phyloP scores from a whole-genome alignment of 2,329 filamentous ascomycete species.

The Alternaria incomplexa region DNA sequence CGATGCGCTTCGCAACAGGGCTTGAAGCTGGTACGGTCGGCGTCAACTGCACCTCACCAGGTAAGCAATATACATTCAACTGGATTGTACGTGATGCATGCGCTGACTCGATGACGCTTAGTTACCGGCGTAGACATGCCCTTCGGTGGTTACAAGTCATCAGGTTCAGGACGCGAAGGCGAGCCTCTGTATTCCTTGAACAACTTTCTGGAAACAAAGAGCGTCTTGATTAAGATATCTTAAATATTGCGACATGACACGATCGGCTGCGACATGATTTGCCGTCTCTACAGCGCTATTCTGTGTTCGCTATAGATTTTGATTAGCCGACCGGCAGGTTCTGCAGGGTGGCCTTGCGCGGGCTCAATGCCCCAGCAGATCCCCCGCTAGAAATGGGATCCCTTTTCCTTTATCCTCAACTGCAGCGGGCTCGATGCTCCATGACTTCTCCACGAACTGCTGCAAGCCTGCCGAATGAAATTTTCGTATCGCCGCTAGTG shows the following conservation, averaged over 20 bases:
- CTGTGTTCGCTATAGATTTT: conserved; percentile 8
- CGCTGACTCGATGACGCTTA: neutral
- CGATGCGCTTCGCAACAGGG: conserved; percentile 49
- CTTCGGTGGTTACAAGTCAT: conserved; percentile 51
- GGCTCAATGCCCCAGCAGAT: conserved; percentile 10
- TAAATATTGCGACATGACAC: conserved; percentile 13
- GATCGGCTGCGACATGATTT: conserved; percentile 4
- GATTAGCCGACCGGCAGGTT: conserved; percentile 20
- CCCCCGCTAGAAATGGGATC: conserved; percentile 18
- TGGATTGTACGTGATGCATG: neutral
- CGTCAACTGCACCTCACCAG: conserved; percentile 50
- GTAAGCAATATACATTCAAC: conserved; percentile 4
- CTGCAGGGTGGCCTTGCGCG: conserved; percentile 17
- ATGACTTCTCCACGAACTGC: conserved; percentile 16
- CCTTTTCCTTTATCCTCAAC: conserved; percentile 14
- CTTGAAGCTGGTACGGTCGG: conserved; percentile 51
- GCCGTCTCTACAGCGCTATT: conserved; percentile 7
- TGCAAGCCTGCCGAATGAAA: conserved; percentile 28
- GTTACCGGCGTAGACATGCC: conserved; percentile 42
- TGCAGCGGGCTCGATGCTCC: conserved; percentile 15
- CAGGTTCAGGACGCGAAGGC: conserved; percentile 46
- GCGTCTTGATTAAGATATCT: conserved; percentile 39
- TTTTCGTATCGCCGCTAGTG: conserved; percentile 13
- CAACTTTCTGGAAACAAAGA: conserved; percentile 46
- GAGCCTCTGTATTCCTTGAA: conserved; percentile 37